These are phyloP conservation scores for Metarhizium guizhouense DNA, from an alignment of 2,329 filamentous ascomycete species.

Conservation along the genomic window DNA sequence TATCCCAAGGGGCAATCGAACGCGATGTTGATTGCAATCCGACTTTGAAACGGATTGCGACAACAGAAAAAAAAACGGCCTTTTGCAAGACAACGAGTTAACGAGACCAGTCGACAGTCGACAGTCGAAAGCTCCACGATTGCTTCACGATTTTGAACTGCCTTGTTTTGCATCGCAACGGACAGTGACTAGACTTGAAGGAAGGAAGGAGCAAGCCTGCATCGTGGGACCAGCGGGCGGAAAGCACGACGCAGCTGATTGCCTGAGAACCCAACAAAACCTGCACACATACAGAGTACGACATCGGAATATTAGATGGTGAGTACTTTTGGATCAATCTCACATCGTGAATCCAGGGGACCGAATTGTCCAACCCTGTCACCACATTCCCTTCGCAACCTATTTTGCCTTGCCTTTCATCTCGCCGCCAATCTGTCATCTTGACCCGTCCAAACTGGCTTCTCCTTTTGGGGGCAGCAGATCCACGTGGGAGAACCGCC, in stretches of 20 bases:
- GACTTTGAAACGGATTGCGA: not conserved
- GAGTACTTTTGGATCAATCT: not conserved
- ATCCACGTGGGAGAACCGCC: conserved; percentile 7
- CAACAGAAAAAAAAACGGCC: not conserved
- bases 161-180: not conserved
- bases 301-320: not conserved
- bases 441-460: not conserved
- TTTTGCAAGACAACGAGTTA: not conserved
- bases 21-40: not conserved
- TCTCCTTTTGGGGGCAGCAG: not conserved
- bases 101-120: not conserved
- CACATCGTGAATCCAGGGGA: not conserved
- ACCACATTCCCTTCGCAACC: not conserved
- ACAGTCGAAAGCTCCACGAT: no score
- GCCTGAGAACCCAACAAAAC: not conserved
- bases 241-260: not conserved
- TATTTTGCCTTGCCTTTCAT: not conserved
- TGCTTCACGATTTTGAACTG: no score
- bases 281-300: not conserved
- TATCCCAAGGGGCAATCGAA: no score
- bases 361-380: not conserved
- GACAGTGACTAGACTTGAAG: no score
- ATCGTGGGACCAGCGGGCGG: not conserved
- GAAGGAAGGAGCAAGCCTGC: not conserved
- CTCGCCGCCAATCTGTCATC: not conserved